phyloP scores from a whole-genome alignment of 192 early-diverging fungal genomes.

The Jimgerdemannia flammicorona region DNA sequence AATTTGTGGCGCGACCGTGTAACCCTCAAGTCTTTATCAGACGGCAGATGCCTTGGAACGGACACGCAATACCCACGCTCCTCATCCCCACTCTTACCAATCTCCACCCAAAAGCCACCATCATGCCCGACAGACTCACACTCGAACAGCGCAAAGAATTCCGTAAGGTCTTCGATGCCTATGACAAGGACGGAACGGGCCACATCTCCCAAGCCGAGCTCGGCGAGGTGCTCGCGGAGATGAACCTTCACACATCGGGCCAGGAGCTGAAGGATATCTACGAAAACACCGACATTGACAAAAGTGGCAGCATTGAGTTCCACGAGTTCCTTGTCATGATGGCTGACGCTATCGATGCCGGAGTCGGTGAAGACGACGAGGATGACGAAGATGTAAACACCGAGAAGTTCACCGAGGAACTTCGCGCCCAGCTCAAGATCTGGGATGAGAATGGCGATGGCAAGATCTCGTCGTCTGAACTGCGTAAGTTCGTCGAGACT shows the following conservation, averaged over 20 bases:
- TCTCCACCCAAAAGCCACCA: no score
- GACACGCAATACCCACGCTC: no score
- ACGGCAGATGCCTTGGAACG: no score
- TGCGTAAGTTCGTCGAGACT: constrained; percentile 10
- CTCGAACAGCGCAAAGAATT: constrained; percentile 74
- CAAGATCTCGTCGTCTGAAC: constrained; percentile 56
- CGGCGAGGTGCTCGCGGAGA: constrained; percentile 68
- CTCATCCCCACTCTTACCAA: no score
- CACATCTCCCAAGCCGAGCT: constrained; percentile 73
- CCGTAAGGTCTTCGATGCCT: constrained; percentile 81
- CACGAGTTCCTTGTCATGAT: constrained; percentile 65
- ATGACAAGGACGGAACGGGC: constrained; percentile 84
- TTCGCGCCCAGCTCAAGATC: constrained; percentile 63
- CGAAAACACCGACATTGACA: constrained; percentile 65
- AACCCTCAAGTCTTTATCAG: no score
- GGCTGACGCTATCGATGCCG: constrained; percentile 45
- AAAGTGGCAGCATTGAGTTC: constrained; percentile 71
- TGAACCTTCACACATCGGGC: constrained; percentile 81
- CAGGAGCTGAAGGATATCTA: constrained; percentile 73
- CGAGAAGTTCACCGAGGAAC: constrained; percentile 59
- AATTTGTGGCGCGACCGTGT: no score
- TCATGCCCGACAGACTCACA: constrained; percentile 63
- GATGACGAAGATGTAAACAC: constrained; percentile 7
- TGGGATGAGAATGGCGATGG: constrained; percentile 70
- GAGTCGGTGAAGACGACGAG: no score